Base-by-base conservation (phyloP, 495 filamentous ascomycete genomes). In the Penicillium odoratum region DNA sequence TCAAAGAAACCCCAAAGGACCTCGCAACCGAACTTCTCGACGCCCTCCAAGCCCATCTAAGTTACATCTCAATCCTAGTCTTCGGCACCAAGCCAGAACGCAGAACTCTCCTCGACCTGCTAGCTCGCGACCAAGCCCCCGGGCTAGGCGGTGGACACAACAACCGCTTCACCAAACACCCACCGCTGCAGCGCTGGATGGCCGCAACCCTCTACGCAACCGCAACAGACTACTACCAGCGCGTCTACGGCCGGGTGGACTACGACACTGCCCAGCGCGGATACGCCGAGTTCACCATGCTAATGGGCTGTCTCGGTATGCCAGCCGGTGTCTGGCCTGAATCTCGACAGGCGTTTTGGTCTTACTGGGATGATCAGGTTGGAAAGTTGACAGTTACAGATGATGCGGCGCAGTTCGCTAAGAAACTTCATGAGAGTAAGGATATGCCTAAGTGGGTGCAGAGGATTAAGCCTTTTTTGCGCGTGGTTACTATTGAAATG, bases 221-320 rank as follows among this genome's bases (percentile, higher is more conserved):
- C 25, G 65, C 72, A 15, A 76, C 75, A 2, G 75, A 76, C 42
- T 68, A 75, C 59, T 78, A 76, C 62, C 74, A 78, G 61, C 74
- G 75, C 26, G 66, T 76, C 53, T 75, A 76, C 48, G 72, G 73
- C 7, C 62, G 64, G 15, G 67, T 76, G 31, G 68, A 69, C 60
- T 70, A 70, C 38, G 55, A 67, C 36, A 74, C 66, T 11, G 74
- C 75, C n/a, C 68, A 78, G 48, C 64, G 57, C 6, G 71, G 62
- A 7, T 78, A 75, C 50, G 44, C 46, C 42, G 75, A 78, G 61
- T 78, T 72, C 56, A 54, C 68, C 6, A 38, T 69, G n/a, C 48
- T 78, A 15, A 56, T 74, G 50, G 59, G 60, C 36, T 62, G 60
- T 26, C 61, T 78, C 15, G 66, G 62, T 13, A 48, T 74, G 7